phyloP scores from a whole-genome alignment of 768 basidiomycete species.

The Calocera viscosa region DNA sequence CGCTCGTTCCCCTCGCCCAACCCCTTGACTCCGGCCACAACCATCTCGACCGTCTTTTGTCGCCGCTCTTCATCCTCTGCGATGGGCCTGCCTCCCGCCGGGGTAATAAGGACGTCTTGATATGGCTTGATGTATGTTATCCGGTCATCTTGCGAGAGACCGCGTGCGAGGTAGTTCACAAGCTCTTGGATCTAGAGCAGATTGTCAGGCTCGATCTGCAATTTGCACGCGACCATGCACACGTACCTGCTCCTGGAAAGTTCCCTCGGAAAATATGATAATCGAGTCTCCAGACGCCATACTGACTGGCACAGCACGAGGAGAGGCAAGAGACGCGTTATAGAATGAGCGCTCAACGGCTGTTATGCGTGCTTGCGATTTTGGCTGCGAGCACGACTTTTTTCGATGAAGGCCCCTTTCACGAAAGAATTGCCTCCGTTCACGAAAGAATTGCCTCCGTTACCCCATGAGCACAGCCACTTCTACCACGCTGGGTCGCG shows the following conservation, averaged over 20 bases:
- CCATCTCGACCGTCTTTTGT: slow-evolving; percentile 44
- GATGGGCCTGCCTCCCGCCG: slow-evolving; percentile 41
- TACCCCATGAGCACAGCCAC: neutral
- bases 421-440: neutral
- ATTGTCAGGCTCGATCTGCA: slow-evolving; percentile 1
- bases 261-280: slow-evolving; percentile 77
- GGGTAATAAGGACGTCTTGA: slow-evolving; percentile 43
- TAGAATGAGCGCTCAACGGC: neutral
- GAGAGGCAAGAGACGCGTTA: neutral
- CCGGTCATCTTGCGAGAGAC: slow-evolving; percentile 56
- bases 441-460: neutral
- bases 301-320: slow-evolving; percentile 17
- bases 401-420: neutral
- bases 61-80: slow-evolving; percentile 43
- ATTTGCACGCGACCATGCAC: neutral
- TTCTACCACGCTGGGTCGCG: too few relatives aligned
- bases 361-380: neutral
- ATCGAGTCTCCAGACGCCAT: slow-evolving; percentile 66
- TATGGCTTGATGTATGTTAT: slow-evolving; percentile 51
- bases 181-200: slow-evolving; percentile 56
- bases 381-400: neutral
- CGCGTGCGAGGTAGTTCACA: slow-evolving; percentile 57
- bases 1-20: slow-evolving; percentile 67
- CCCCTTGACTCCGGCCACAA: slow-evolving; percentile 49
- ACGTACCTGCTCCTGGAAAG: slow-evolving; percentile 70